These are phyloP conservation scores for Sporobolomyces roseus DNA, from an alignment of 768 basidiomycete genomes.

Conservation along the genomic window DNA sequence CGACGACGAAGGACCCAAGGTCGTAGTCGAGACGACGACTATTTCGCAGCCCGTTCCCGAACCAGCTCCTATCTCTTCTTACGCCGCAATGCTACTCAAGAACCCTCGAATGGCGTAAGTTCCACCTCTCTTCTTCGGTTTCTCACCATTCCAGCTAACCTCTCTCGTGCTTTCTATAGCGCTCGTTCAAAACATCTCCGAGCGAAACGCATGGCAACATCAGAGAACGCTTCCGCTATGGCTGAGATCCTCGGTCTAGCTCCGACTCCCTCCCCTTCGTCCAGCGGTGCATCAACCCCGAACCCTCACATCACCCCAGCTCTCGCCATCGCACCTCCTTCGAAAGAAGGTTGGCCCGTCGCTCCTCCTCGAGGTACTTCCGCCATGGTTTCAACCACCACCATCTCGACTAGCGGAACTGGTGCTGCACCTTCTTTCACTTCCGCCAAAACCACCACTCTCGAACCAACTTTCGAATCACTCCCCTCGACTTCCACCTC, in stretches of 20 bases:
- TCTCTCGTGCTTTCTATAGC: conserved; percentile 8
- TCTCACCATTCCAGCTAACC: background rate
- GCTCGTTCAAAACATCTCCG: conserved; percentile 42
- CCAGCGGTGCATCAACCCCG: conserved; percentile 12
- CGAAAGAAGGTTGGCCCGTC: conserved; percentile 23
- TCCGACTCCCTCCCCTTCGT: conserved; percentile 28
- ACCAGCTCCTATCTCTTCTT: conserved; percentile 3
- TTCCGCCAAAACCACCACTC: too few species aligned
- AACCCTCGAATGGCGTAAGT: conserved; percentile 44
- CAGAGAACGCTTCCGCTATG: conserved; percentile 39
- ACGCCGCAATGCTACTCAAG: conserved; percentile 18
- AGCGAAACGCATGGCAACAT: conserved; percentile 41
- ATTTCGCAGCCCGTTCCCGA: background rate
- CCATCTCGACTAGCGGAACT: too few species aligned
- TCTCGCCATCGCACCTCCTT: conserved; percentile 28
- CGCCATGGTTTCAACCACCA: conserved; percentile 14
- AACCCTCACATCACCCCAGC: conserved; percentile 16
- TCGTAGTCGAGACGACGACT: too few species aligned
- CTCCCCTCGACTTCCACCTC: too few species aligned
- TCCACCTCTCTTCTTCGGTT: background rate
- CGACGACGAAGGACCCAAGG: conserved; percentile 3
- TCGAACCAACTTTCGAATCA: too few species aligned
- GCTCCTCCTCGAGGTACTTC: conserved; percentile 22
- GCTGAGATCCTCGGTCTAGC: conserved; percentile 45
- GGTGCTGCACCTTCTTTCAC: too few species aligned